phyloP scores from a whole-genome alignment of 2,329 filamentous ascomycete genomes.

The Madurella mycetomatis region DNA sequence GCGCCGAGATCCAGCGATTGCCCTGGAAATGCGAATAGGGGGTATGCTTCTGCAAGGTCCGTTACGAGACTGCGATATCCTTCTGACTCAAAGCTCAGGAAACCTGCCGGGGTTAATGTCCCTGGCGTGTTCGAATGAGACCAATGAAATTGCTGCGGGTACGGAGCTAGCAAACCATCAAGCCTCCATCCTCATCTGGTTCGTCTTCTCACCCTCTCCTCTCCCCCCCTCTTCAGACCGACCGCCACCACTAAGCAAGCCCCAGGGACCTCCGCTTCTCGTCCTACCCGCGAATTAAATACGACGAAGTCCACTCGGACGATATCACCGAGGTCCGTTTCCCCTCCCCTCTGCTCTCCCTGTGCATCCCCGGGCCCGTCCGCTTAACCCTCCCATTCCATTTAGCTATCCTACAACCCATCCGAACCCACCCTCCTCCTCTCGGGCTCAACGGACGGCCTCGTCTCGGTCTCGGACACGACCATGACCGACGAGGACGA shows the following conservation, averaged over 20 bases:
- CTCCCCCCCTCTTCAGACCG: background rate
- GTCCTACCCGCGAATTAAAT: constrained; percentile 46
- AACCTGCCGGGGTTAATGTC: constrained; percentile 48
- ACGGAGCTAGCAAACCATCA: constrained; percentile 66
- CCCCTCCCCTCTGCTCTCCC: background rate
- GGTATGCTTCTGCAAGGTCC: constrained; percentile 35
- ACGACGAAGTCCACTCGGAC: constrained; percentile 63
- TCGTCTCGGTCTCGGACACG: constrained; percentile 73
- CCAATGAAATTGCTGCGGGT: constrained; percentile 63
- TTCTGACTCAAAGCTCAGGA: constrained; percentile 1
- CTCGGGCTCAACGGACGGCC: constrained; percentile 74
- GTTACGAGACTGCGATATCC: background rate
- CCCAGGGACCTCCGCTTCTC: constrained; percentile 54
- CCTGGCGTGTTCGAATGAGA: constrained; percentile 55
- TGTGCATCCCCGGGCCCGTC: background rate
- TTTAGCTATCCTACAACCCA: constrained; percentile 58
- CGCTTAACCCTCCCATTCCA: background rate
- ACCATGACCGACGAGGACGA: constrained; percentile 70
- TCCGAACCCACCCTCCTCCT: constrained; percentile 58
- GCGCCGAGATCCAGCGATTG: constrained; percentile 39
- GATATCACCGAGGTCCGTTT: constrained; percentile 56
- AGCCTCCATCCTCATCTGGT: constrained; percentile 60
- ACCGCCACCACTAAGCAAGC: constrained; percentile 10
- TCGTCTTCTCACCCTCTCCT: no score
- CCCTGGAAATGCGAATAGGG: constrained; percentile 42